Base-by-base conservation (phyloP, 257 asterid genomes). In the Sherardia arvensis region DNA sequence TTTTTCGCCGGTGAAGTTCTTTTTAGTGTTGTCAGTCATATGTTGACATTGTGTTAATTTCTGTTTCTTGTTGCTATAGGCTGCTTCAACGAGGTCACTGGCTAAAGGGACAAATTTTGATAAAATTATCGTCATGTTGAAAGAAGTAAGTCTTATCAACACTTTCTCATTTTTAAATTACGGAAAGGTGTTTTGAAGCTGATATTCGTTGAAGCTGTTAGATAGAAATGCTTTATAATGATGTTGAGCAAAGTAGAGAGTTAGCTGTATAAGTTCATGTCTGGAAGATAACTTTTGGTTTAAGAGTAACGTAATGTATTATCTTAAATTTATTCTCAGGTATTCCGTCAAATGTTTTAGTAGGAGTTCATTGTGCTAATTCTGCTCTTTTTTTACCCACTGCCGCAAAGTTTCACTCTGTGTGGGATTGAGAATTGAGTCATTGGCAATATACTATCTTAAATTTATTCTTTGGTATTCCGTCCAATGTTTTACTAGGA, bases 81-180 rank as follows among this genome's bases (percentile, higher is more conserved):
- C 95, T 59, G 95, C 95, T 54, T 82, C 95, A 3, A 79, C 97
- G 17, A 90, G 95, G 53, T 79, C 97, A 18, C 76, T 90, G 66
- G 83, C 79, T 20, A 78, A 63, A 70, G 97, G 97, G 61, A 77
- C 89, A 74, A 87, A 82, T 73, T 87, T 90, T 2, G 84, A 83
- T 32, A 84, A 74, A 66, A 84, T 90, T 71, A 76, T 90, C 21
- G 71, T 78, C 51, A 90, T 90, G 97, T 74, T 90, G 87, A 81
- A 78, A 73, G 87, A 87, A 25, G 97, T 87, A 85, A 82, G 88
- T 64, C 48, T 57, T 18, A 38, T 33, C 28, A 25, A 28, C 56
- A 36, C 29, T 10, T 7, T 33, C 18, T 34, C 53, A 53, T 33
- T 20, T 43, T 53, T 34, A 33, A 43, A 36, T 45, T 40, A 1